Evolutionary conservation across 805 yeast genomes (phyloP), one percentile per base, ranked within the genome.

Genomic region (Wickerhamia fluorescens): DNA sequence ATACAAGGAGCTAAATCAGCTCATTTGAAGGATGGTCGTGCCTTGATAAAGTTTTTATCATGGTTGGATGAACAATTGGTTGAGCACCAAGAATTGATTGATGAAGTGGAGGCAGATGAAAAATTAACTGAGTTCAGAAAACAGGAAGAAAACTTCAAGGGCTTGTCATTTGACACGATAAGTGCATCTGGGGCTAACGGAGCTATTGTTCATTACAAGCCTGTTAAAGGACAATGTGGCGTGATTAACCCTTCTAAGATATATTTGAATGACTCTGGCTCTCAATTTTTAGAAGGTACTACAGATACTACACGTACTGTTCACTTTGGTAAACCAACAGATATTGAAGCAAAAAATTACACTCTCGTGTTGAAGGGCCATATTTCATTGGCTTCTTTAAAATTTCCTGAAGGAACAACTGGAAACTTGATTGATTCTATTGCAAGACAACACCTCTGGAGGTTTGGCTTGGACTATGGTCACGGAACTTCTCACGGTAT

Each of bases 151-250:
- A 57, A 68, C 37, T 75, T 70, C 44, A 66, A 59, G 13, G 92
- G 88, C 1, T 66, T 75, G 25, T 76, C 86, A 3, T 82, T 82
- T 51, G 76, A 73, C 27, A 81, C 92, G 0, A 81, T 82, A 27
- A 74, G 85, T 29, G 73, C 87, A 4, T 66, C 84, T 1, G 92
- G 89, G 1, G 63, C 85, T 8, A 82, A 81, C 49, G 83, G 85
- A 6, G 83, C 92, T 2, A 62, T 82, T 17, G 78, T 83, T 36
- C 94, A 83, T 50, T 83, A 83, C 49, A 58, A 74, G 23, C 92
- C 94, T 4, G 42, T 49, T 8, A 48, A 53, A 28, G 58, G 58
- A 3, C 46, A 51, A 7, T 62, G 69, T 34, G 42, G 71, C 5
- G 51, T 66, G 6, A 73, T 75, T 24, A 68, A 73, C 39, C 78